Evolutionary conservation across 805 yeast genomes (phyloP), one percentile per base, ranked within the genome.

Genomic region (Saturnispora gosingensis): DNA sequence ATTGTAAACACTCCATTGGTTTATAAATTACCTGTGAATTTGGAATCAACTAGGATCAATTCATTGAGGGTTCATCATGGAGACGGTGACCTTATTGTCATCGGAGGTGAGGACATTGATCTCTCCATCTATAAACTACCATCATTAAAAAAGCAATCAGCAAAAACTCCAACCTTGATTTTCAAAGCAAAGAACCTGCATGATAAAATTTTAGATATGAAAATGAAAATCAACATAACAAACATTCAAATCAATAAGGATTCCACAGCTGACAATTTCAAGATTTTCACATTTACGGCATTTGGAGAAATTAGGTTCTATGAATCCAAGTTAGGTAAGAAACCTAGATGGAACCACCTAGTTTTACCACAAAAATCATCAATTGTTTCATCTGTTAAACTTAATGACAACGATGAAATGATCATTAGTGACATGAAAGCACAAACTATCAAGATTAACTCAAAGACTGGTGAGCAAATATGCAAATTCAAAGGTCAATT

Each of bases 71-170:
- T 46, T 7, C 59, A 55, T 48, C 58, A 54, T 10, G 54, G 53
- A 10, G 45, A 50, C 9, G 46, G 82, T 6, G 77, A 78, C 22
- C 64, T 81, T 2, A 80, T 85, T 66, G 96, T 93, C 1, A 78
- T 72, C 60, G 97, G 97, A 35, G 99, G 98, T 28, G 80, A 87
- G 61, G 95, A 89, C 59, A 81, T 81, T 53, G 90, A 87, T 63
- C 68, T 86, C 5, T 77, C 77, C 48, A 67, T 83, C 20, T 64
- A 77, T 45, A 57, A 69, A 43, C 54, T 79, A 22, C 54, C 56
- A 20, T 25, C 45, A 13, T 24, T 47, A 10, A 54, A 56, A 16
- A 48, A 42, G 3, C 45, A 51, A 38, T 34, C 38, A 10, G 13
- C 36, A 9, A 39, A 46, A 48, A 50, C 61, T 45, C 58, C 67